Evolutionary conservation across 768 basidiomycete genomes (phyloP), one percentile per base, ranked within the genome.

Genomic region (Kwoniella europaea): DNA sequence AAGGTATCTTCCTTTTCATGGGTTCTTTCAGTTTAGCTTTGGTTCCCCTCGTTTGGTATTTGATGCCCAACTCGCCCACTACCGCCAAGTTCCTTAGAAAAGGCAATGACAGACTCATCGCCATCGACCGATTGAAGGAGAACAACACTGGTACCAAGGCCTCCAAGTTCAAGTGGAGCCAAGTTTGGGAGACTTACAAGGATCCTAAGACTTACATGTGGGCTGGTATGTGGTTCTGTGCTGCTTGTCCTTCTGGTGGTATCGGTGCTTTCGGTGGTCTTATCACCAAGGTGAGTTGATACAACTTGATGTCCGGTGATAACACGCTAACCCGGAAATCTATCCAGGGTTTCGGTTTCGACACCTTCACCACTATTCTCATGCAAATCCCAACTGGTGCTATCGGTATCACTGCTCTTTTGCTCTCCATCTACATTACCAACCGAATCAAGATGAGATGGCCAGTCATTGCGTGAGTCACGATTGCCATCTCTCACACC

Each of bases 111-210:
- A 43, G 79, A 35, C 58, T 79, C 18, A 83, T 83, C 72, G 81
- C 81, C 53, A 65, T 82, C 62, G 81, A 82, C 57, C 74, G 81
- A 62, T 64, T 82, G 41, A 74, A 71, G 65, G 79, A 78, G 71
- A 82, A 82, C 73, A 80, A 80, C 76, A 80, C 79, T 22, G 81
- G 79, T 69, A 80, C 78, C 59, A 79, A 79, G 62, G 62, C 71
- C 6, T 75, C 69, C 63, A 71, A 69, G 20, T 82, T 74, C 73
- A 78, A 82, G 63, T 80, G 79, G 81, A 52, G 64, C 27, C 81
- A 82, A 63, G 68, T 80, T 63, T 69, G 72, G 74, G 81, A 82
- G 72, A 76, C 77, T 22, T 77, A 76, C 69, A 62, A 44, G 22
- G 81, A 82, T 71, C 74, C 74, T 60, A 82, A 82, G 71, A 82